Conservation (phyloP, 352 stramenopile species). For the Blastocystis sp. region DNA sequence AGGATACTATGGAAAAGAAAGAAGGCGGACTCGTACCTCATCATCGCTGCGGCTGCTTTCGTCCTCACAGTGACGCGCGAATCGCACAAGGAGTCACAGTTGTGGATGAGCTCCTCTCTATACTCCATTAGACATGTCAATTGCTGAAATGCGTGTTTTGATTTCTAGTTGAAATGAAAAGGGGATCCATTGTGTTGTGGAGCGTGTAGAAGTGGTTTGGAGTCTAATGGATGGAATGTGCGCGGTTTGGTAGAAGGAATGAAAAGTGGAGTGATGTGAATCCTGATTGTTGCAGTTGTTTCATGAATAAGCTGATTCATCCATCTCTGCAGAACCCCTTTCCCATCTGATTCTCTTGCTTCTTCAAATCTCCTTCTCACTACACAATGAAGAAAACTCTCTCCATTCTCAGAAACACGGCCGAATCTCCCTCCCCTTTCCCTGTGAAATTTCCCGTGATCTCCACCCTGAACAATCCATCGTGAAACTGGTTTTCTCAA, state of each 20-base stretch:
- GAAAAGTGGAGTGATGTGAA: no score
- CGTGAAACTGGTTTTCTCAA: neutral
- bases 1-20: conserved; percentile 15
- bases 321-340: no score
- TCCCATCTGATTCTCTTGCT: no score
- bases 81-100: conserved; percentile 27
- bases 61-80: conserved; percentile 4
- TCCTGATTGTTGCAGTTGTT: no score
- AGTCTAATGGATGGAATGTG: neutral
- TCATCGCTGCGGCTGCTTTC: conserved; percentile 2
- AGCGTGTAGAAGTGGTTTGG: neutral
- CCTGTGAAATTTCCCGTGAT: neutral
- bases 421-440: neutral
- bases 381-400: neutral
- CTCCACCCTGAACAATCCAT: neutral
- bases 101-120: conserved; percentile 45
- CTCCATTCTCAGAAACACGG: neutral
- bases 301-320: no score
- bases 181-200: neutral
- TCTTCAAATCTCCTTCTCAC: neutral
- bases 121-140: conserved; percentile 29
- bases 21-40: neutral
- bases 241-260: neutral
- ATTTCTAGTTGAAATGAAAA: neutral
- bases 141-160: conserved; percentile 15